Evolutionary conservation across 2,329 filamentous ascomycete species (phyloP).

Genomic region (Neofusicoccum ribis): DNA sequence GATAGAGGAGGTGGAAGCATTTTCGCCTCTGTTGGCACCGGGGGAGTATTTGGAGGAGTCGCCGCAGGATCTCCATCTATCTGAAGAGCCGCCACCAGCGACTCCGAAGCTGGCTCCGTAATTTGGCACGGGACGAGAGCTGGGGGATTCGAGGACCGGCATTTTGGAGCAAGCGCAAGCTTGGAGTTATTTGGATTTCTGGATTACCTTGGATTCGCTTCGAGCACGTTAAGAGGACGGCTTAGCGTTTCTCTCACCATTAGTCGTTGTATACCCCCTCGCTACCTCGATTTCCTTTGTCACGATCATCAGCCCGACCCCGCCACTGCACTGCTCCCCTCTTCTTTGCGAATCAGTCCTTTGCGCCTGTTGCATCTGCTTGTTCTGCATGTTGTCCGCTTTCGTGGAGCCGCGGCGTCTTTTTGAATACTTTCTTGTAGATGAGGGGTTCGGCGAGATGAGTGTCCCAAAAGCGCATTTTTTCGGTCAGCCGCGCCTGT

Average conservation of each 20-base stretch:
- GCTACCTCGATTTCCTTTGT: constrained; percentile 10
- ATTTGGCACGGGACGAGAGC: neutral
- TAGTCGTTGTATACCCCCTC: constrained; percentile 19
- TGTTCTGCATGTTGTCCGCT: neutral
- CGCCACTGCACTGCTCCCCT: neutral
- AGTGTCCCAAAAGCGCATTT: neutral
- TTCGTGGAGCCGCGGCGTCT: neutral
- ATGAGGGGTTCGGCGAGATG: neutral
- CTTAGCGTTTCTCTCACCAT: neutral
- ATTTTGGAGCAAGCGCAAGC: neutral
- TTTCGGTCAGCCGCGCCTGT: neutral
- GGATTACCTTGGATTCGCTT: constrained; percentile 4
- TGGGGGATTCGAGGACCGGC: neutral
- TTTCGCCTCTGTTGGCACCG: constrained; percentile 22
- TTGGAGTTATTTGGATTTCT: constrained; percentile 14
- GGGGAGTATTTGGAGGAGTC: constrained; percentile 28
- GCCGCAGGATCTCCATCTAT: constrained; percentile 13
- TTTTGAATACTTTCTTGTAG: constrained; percentile 2
- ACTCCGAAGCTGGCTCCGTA: neutral
- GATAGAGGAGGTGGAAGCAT: constrained; percentile 19
- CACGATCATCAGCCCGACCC: neutral
- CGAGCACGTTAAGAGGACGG: neutral
- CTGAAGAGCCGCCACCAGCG: constrained; percentile 15
- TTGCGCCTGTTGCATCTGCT: neutral
- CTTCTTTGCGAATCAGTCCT: constrained; percentile 1